Base-by-base conservation (phyloP, 345 rosid genomes). In the Durio zibethinus region DNA sequence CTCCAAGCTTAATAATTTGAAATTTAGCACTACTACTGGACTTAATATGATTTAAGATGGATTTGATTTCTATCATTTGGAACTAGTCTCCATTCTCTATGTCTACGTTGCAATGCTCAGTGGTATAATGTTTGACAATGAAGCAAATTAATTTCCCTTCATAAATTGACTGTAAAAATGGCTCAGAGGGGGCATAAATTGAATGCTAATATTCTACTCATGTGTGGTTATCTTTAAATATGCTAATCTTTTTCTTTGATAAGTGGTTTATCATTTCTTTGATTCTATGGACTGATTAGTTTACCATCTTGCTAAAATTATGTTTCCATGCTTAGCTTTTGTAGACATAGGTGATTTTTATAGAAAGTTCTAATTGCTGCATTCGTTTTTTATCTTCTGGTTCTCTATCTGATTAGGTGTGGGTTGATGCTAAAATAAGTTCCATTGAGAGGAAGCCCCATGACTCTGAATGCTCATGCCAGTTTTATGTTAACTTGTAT, bases 391-490 rank as follows among this genome's bases (percentile, higher is more conserved):
- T 61, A 70, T 48, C 33, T 66, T 40, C 18, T 9, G 18, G n/a
- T 73, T 75, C 23, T 74, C 14, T 79, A 76, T 84, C 42, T 77
- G 21, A 21, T 74, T 73, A 91, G 96, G 93, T 90, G 15, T 91
- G 89, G 97, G 68, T 89, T 72, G 97, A 95, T 88, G 99, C 91
- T 74, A 88, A 80, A 79, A 92, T 93, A 80, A 86, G 81, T 75
- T 89, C 96, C 11, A 85, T 95, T 27, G 87, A 91, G 89, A 88
- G 99, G 80, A 88, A 82, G 82, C 94, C 90, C 68, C 98, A 93
- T 70, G 89, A 83, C 61, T 61, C 83, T 15, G 80, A 84, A 48
- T 95, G 98, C 81, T 81, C 66, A 31, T 95, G 98, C 81, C 83
- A 83, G 72, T 90, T 93, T 74, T 85, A 89, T 45, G 82, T 95